These are phyloP conservation scores for Drosera spatulata DNA, from an alignment of 179 eudicot genomes.

Conservation along the genomic window DNA sequence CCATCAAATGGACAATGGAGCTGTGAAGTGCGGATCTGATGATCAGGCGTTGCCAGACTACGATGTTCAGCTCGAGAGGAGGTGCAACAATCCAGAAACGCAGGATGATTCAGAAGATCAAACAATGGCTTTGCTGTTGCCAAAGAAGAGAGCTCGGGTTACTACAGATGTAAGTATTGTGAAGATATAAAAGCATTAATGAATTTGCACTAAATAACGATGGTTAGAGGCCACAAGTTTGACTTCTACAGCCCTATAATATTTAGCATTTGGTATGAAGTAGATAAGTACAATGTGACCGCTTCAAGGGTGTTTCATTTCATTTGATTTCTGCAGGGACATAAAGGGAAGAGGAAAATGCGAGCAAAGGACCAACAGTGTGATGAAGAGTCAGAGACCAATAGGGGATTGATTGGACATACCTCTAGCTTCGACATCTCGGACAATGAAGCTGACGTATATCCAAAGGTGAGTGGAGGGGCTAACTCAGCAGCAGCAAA, in stretches of 20 bases:
- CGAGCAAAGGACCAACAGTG: slow-evolving; percentile 16
- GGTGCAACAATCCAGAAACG: slow-evolving; percentile 5
- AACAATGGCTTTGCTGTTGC: background rate
- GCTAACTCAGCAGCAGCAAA: slow-evolving; percentile 9
- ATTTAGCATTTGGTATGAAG: too few relatives aligned
- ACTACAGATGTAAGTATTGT: slow-evolving; percentile 32
- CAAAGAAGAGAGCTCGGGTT: slow-evolving; percentile 43
- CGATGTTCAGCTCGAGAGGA: slow-evolving; percentile 28
- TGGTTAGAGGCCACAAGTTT: too few relatives aligned
- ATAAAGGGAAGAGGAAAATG: slow-evolving; percentile 23
- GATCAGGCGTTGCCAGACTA: slow-evolving; percentile 10
- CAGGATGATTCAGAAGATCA: slow-evolving; percentile 3
- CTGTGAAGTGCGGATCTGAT: slow-evolving; percentile 8
- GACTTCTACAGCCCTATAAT: too few relatives aligned
- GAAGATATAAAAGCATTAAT: too few relatives aligned
- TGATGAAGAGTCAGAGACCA: slow-evolving; percentile 12
- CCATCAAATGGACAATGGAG: slow-evolving; percentile 2
- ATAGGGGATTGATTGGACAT: slow-evolving; percentile 9
- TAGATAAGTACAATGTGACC: too few relatives aligned
- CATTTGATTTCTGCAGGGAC: slow-evolving; percentile 20
- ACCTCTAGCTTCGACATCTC: slow-evolving; percentile 25
- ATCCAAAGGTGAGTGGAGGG: slow-evolving; percentile 24
- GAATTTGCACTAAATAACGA: too few relatives aligned
- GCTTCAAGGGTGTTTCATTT: too few relatives aligned
- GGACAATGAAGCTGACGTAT: slow-evolving; percentile 36